phyloP scores from a whole-genome alignment of 352 stramenopile species.

The Pythium diclinum region DNA sequence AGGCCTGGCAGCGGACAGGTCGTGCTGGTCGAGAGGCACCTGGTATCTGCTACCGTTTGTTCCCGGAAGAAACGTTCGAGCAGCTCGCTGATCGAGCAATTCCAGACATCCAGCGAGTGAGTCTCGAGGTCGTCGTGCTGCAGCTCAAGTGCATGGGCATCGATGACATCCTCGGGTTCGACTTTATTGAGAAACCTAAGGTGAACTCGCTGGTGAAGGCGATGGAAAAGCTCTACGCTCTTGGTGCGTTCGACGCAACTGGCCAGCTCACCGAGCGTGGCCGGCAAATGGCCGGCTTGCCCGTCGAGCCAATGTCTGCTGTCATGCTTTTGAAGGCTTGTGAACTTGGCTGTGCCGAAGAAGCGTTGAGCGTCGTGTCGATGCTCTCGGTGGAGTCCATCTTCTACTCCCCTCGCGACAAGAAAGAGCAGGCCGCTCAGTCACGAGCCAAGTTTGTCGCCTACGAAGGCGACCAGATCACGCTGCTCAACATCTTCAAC shows the following conservation, averaged over 20 bases:
- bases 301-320: constrained; percentile 87
- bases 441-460: constrained; percentile 75
- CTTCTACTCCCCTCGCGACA: constrained; percentile 84
- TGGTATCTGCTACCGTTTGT: constrained; percentile 81
- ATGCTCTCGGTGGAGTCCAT: constrained; percentile 91
- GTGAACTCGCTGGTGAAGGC: constrained; percentile 71
- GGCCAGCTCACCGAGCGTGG: constrained; percentile 69
- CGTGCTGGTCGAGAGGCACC: constrained; percentile 82
- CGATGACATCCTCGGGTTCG: constrained; percentile 80
- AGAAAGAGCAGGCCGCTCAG: constrained; percentile 79
- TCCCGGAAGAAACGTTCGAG: constrained; percentile 84
- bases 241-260: constrained; percentile 61
- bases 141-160: constrained; percentile 87
- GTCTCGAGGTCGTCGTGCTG: constrained; percentile 77
- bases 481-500: constrained; percentile 80
- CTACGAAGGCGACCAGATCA: constrained; percentile 85
- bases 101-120: constrained; percentile 85
- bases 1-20: constrained; percentile 89
- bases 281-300: constrained; percentile 81
- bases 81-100: constrained; percentile 71
- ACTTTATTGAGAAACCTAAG: constrained; percentile 88
- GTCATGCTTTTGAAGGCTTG: constrained; percentile 85
- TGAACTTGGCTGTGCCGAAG: constrained; percentile 74
- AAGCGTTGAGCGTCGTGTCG: constrained; percentile 82
- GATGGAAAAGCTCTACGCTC: constrained; percentile 80